A percentile compares a stretch with the other conserved stretches of the same genome.
These are phyloP conservation scores for Ilyonectria destructans DNA, from an alignment of 2,329 filamentous ascomycete genomes.

Conservation along the genomic window DNA sequence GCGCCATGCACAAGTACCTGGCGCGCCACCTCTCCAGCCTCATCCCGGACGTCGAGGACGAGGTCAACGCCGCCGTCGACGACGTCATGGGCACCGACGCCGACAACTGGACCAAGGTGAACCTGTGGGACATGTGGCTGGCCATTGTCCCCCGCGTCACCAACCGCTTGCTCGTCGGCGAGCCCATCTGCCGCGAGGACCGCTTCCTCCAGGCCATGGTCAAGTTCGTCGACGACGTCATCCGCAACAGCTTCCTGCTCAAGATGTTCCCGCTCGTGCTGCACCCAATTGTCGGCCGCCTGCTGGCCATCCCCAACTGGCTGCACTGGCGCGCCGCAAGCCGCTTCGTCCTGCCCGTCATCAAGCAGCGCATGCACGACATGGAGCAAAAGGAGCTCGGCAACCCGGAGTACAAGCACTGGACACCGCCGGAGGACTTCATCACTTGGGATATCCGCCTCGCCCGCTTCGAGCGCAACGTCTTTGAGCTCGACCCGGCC, in stretches of 20 bases:
- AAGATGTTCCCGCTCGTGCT: conserved; percentile 63
- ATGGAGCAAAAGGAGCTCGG: conserved; percentile 60
- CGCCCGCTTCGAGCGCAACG: conserved; percentile 62
- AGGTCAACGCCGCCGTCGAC: conserved; percentile 56
- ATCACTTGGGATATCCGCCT: conserved; percentile 71
- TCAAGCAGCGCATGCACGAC: conserved; percentile 64
- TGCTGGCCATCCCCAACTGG: conserved; percentile 63
- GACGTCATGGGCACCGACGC: conserved; percentile 55
- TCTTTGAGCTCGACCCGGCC: conserved; percentile 62
- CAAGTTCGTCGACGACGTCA: conserved; percentile 65
- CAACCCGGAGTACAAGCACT: conserved; percentile 59
- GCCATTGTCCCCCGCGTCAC: conserved; percentile 61
- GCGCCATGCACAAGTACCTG: conserved; percentile 62
- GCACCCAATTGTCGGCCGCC: conserved; percentile 65
- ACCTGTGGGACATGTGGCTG: conserved; percentile 63
- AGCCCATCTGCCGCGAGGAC: conserved; percentile 58
- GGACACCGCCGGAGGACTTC: conserved; percentile 68
- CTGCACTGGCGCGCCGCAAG: conserved; percentile 64
- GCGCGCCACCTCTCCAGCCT: conserved; percentile 58
- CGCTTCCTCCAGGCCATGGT: conserved; percentile 64
- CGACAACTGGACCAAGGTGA: conserved; percentile 57
- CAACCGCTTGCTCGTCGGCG: conserved; percentile 61
- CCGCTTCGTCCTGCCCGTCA: conserved; percentile 62
- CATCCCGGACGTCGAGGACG: conserved; percentile 60
- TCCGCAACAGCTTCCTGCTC: conserved; percentile 63